Percentiles rank a stretch among this genome's conserved stretches.
Conservation (phyloP, 352 stramenopile species). For the Plasmopara viticola region DNA sequence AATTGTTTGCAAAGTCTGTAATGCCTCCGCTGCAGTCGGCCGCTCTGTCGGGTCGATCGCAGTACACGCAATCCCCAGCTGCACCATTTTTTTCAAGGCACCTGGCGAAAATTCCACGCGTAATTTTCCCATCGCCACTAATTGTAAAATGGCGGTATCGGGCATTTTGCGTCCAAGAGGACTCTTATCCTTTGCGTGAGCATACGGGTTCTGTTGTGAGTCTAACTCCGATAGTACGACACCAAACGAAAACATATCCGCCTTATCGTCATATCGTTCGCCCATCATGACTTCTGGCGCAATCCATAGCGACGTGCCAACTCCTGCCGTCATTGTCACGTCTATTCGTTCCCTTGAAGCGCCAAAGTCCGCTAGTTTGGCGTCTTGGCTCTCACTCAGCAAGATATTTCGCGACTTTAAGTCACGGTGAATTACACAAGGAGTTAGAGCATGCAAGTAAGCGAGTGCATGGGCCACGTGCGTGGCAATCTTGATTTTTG, state of each 20-base stretch:
- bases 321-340: conserved; percentile 35
- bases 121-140: conserved; percentile 41
- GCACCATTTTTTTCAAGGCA: conserved; percentile 20
- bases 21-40: conserved; percentile 30
- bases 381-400: conserved; percentile 26
- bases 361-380: conserved; percentile 48
- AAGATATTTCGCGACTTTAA: conserved; percentile 52
- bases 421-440: conserved; percentile 39
- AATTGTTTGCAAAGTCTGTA: conserved; percentile 34
- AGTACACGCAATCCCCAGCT: conserved; percentile 35
- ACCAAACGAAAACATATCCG: conserved; percentile 46
- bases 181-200: conserved; percentile 32
- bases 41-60: conserved; percentile 33
- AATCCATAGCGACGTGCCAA: conserved; percentile 40
- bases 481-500: conserved; percentile 34
- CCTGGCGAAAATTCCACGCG: conserved; percentile 29
- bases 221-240: conserved; percentile 43
- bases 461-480: conserved; percentile 32
- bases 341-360: conserved; percentile 32
- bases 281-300: conserved; percentile 42
- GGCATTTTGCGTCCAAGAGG: conserved; percentile 28
- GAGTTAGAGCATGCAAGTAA: conserved; percentile 41
- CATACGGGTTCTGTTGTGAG: conserved; percentile 31
- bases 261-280: conserved; percentile 37
- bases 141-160: conserved; percentile 43